Evolutionary conservation across 2,329 filamentous ascomycete genomes (phyloP).

Genomic region (Leptographium wingfieldii): DNA sequence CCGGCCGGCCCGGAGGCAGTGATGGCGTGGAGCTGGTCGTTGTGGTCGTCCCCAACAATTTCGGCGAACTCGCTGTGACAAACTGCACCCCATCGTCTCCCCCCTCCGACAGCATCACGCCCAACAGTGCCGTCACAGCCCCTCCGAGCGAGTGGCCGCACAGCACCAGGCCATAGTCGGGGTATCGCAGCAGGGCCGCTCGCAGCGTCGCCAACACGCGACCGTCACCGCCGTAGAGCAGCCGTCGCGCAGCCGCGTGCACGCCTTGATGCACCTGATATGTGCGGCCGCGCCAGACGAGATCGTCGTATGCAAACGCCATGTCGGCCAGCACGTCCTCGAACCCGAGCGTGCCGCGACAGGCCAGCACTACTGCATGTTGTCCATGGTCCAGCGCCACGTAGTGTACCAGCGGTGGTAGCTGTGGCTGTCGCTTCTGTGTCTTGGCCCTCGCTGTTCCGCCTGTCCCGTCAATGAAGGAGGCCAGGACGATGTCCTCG

Average conservation of each 20-base stretch:
- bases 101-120: slow-evolving; percentile 58
- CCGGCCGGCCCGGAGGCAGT: slow-evolving; percentile 54
- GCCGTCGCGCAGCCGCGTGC: slow-evolving; percentile 54
- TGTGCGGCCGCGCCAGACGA: slow-evolving; percentile 47
- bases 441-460: slow-evolving; percentile 40
- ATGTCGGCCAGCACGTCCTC: slow-evolving; percentile 63
- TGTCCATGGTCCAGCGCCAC: slow-evolving; percentile 60
- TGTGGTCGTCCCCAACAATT: too few relatives aligned
- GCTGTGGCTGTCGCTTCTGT: slow-evolving; percentile 37
- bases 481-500: slow-evolving; percentile 51
- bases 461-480: slow-evolving; percentile 53
- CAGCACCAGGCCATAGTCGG: slow-evolving; percentile 56
- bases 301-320: slow-evolving; percentile 59
- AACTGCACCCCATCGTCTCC: slow-evolving; percentile 30
- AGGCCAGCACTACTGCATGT: slow-evolving; percentile 59
- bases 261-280: slow-evolving; percentile 67
- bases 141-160: slow-evolving; percentile 60
- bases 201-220: slow-evolving; percentile 53
- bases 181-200: slow-evolving; percentile 51
- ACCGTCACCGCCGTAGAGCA: slow-evolving; percentile 55
- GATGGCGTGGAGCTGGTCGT: neutral
- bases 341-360: slow-evolving; percentile 59
- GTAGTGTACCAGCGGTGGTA: slow-evolving; percentile 61
- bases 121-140: slow-evolving; percentile 56
- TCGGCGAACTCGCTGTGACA: slow-evolving; percentile 38